Percentiles rank a stretch among this genome's conserved stretches.
Conservation (phyloP, 2,329 filamentous ascomycete species). For the Parasarocladium wereldwijsianum region DNA sequence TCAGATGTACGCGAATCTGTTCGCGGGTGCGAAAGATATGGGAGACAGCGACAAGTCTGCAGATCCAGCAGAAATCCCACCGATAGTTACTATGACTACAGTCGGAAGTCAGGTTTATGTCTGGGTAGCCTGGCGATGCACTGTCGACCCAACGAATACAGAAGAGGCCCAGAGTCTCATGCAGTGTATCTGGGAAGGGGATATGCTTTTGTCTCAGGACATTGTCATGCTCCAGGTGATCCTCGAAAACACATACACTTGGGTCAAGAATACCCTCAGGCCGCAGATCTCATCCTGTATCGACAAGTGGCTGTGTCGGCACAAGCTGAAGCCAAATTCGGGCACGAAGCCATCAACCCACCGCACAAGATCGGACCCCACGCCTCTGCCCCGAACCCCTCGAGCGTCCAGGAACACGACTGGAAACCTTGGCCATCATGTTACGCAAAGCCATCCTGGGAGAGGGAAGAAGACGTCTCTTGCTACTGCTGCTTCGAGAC, state of each 20-base stretch:
- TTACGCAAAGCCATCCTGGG: not conserved
- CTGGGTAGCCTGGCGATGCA: not conserved
- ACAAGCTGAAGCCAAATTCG: not conserved
- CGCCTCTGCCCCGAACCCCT: conserved; percentile 1
- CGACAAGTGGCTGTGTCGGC: not conserved
- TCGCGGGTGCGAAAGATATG: not conserved
- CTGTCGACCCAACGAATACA: not conserved
- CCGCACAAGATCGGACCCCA: conserved; percentile 1
- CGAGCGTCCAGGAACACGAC: not conserved
- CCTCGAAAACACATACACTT: not conserved
- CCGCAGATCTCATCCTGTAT: not conserved
- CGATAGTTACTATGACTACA: conserved; percentile 1
- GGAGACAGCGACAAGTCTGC: not conserved
- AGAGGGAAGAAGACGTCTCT: not conserved
- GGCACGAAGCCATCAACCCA: conserved; percentile 1
- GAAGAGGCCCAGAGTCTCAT: not conserved
- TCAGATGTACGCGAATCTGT: not conserved
- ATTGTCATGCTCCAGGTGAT: not conserved
- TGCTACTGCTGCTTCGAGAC: not conserved
- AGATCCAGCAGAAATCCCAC: not conserved
- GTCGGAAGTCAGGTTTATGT: not conserved
- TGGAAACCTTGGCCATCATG: not conserved
- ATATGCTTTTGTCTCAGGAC: not conserved
- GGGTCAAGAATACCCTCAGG: not conserved
- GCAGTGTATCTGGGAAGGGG: conserved; percentile 2